Evolutionary conservation across 2,329 filamentous ascomycete genomes (phyloP).

Genomic region (Domatiomyces globalis): DNA sequence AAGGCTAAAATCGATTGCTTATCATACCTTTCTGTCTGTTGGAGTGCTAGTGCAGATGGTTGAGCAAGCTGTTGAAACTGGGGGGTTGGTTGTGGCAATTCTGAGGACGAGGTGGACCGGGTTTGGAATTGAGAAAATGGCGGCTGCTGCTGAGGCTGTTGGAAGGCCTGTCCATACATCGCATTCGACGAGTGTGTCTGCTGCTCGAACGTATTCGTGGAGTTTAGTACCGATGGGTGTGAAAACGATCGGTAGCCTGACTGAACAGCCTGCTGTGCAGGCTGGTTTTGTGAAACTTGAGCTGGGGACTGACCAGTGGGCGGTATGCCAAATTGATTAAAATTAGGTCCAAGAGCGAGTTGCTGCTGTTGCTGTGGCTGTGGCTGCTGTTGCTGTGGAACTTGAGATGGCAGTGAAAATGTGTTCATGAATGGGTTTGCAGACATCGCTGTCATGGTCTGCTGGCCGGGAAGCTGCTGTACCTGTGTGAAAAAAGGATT

Average conservation of each 20-base stretch:
- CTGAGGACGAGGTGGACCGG: not conserved
- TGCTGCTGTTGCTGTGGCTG: conserved; percentile 4
- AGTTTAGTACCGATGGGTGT: not conserved
- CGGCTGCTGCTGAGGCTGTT: conserved; percentile 9
- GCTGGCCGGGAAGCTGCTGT: conserved; percentile 2
- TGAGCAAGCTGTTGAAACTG: conserved; percentile 12
- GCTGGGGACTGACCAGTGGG: conserved; percentile 6
- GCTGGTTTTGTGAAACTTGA: conserved; percentile 8
- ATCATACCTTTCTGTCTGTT: conserved; percentile 31
- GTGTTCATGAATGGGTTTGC: conserved; percentile 14
- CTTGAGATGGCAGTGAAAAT: not conserved
- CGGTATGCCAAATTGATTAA: conserved; percentile 17
- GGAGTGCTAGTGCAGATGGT: conserved; percentile 21
- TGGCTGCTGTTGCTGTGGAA: not conserved
- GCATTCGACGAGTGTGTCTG: conserved; percentile 6
- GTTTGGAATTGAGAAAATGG: conserved; percentile 4
- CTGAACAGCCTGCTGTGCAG: conserved; percentile 6
- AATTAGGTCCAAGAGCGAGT: conserved; percentile 5
- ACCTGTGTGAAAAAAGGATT: conserved; percentile 16
- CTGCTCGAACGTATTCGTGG: conserved; percentile 5
- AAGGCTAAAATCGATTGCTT: conserved; percentile 34
- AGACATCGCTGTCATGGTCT: conserved; percentile 8
- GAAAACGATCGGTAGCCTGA: conserved; percentile 3
- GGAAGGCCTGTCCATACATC: conserved; percentile 2
- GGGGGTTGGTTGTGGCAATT: conserved; percentile 1